phyloP scores from a whole-genome alignment of 176 grass and related monocot genomes.

The Triticum urartu region DNA sequence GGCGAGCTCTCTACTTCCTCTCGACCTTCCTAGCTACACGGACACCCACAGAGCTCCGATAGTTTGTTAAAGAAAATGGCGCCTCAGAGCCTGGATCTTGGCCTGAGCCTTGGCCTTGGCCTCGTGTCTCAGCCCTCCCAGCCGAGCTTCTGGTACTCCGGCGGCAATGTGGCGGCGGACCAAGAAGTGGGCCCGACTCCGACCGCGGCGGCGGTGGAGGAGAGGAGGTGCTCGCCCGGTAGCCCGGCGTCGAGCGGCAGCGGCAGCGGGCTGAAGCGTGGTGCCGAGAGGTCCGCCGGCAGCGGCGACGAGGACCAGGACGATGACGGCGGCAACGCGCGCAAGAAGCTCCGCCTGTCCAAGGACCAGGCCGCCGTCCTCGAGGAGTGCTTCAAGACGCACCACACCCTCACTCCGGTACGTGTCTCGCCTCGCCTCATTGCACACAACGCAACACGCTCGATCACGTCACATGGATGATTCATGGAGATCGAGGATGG shows the following conservation, averaged over 20 bases:
- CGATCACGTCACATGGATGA: neutral
- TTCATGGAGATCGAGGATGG: neutral
- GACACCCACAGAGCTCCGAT: neutral
- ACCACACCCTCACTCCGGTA: constrained; percentile 89
- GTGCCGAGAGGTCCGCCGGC: constrained; percentile 43
- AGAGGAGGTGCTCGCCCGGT: constrained; percentile 47
- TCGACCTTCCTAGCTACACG: neutral
- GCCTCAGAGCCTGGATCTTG: constrained; percentile 52
- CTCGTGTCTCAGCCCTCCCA: neutral
- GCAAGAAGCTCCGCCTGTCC: constrained; percentile 90
- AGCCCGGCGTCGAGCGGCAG: constrained; percentile 74
- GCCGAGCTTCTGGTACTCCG: constrained; percentile 32
- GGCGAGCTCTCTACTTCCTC: neutral
- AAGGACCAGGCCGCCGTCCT: constrained; percentile 85
- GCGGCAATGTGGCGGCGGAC: neutral
- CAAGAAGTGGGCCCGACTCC: constrained; percentile 27
- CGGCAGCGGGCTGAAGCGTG: constrained; percentile 48
- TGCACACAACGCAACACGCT: neutral
- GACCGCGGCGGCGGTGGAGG: constrained; percentile 21
- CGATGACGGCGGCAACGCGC: constrained; percentile 42
- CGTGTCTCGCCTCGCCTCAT: neutral
- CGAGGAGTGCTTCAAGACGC: constrained; percentile 88
- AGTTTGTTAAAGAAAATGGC: constrained; percentile 18
- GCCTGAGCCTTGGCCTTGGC: constrained; percentile 59
- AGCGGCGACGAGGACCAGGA: constrained; percentile 77